phyloP scores from a whole-genome alignment of 495 filamentous ascomycete genomes.

The Penicillium simplicissimum region DNA sequence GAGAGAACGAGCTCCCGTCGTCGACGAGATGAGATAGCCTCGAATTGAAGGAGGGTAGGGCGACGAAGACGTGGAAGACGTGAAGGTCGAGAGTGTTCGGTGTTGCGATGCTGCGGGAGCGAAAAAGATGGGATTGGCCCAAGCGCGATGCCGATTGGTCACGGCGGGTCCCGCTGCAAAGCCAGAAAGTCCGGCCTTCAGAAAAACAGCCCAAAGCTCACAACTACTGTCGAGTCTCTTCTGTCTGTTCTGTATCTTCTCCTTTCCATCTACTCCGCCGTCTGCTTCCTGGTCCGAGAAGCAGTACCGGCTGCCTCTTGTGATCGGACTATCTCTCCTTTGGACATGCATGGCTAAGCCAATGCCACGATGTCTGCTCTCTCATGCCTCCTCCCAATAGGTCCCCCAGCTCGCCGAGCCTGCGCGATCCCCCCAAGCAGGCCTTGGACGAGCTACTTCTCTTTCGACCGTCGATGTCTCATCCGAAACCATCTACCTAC shows the following conservation, averaged over 20 bases:
- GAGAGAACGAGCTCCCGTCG: not conserved
- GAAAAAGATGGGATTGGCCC: conserved; percentile 45
- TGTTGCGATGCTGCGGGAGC: conserved; percentile 24
- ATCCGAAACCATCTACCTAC: conserved; percentile 25
- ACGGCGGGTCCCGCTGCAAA: conserved; percentile 41
- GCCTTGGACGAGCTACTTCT: conserved; percentile 43
- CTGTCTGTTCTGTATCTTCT: conserved; percentile 3
- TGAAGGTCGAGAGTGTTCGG: conserved; percentile 7
- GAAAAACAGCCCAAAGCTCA: conserved; percentile 25
- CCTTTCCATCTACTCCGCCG: conserved; percentile 1
- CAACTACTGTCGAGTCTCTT: not conserved
- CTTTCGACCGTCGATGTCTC: conserved; percentile 36
- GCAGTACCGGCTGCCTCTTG: conserved; percentile 13
- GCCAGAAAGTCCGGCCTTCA: conserved; percentile 35
- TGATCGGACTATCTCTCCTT: conserved; percentile 25
- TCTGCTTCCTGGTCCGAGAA: conserved; percentile 18
- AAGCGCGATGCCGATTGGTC: conserved; percentile 45
- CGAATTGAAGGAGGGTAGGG: not conserved
- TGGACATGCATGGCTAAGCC: conserved; percentile 44
- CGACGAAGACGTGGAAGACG: conserved; percentile 3
- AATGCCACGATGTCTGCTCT: conserved; percentile 61
- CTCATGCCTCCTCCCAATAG: conserved; percentile 65
- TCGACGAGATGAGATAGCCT: not conserved
- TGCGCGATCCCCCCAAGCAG: conserved; percentile 50
- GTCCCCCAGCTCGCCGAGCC: conserved; percentile 53